Conservation (phyloP, 2,329 filamentous ascomycete genomes). For the Epichloe coenophiala region DNA sequence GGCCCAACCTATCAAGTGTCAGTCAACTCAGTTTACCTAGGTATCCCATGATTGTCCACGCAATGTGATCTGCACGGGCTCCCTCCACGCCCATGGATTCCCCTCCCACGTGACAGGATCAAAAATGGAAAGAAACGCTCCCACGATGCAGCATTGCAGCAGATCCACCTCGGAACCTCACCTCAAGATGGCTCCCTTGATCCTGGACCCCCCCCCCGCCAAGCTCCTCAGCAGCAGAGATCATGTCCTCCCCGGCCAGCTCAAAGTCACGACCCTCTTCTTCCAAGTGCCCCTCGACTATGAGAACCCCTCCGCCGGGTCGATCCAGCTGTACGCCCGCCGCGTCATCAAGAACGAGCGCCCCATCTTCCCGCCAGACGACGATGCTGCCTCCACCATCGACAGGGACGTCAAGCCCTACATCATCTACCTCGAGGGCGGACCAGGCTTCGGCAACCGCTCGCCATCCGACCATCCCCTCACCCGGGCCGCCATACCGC, state of each 20-base stretch:
- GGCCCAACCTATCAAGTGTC: no score
- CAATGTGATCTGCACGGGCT: no score
- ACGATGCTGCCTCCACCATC: conserved; percentile 8
- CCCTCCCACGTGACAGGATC: no score
- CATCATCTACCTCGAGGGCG: conserved; percentile 70
- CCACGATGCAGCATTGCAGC: background rate
- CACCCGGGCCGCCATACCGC: conserved; percentile 57
- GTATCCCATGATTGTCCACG: no score
- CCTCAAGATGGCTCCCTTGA: conserved; percentile 3
- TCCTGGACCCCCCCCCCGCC: conserved; percentile 20
- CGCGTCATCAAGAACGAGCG: conserved; percentile 54
- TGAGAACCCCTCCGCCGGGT: conserved; percentile 41
- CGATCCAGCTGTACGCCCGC: conserved; percentile 65
- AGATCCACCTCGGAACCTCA: no score
- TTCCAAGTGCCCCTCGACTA: conserved; percentile 82
- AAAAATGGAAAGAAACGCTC: no score
- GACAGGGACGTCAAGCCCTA: conserved; percentile 31
- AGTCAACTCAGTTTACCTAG: no score
- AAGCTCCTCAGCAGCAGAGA: conserved; percentile 27
- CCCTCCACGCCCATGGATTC: no score
- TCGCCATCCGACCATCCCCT: conserved; percentile 61
- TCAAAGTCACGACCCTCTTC: conserved; percentile 68
- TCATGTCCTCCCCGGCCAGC: conserved; percentile 43
- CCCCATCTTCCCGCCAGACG: conserved; percentile 36
- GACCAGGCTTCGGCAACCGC: conserved; percentile 66